Conservation (phyloP, 2,329 filamentous ascomycete species). For the Podosphaera fusca region DNA sequence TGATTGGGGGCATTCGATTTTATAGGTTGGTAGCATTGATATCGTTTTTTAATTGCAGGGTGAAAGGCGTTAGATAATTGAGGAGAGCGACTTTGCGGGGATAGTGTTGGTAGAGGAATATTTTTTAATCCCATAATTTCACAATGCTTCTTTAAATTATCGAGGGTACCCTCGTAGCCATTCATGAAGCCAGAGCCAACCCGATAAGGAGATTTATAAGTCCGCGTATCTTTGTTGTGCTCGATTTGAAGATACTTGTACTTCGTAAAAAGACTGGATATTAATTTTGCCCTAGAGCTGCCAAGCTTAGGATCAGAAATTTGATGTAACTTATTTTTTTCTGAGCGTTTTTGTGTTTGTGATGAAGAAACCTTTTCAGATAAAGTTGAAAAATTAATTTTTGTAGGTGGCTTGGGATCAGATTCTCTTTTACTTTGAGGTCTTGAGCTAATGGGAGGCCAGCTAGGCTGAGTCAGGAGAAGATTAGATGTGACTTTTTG, state of each 20-base stretch:
- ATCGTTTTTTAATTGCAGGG: not conserved
- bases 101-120: not conserved
- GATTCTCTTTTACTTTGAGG: not conserved
- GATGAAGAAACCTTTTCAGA: not conserved
- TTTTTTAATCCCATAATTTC: not conserved
- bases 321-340: not conserved
- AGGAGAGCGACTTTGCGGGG: not conserved
- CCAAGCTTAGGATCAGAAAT: not conserved
- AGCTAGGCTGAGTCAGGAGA: not conserved
- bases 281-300: constrained; percentile 5
- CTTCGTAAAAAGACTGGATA: constrained; percentile 14
- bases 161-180: constrained; percentile 26
- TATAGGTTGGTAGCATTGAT: not conserved
- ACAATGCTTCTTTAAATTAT: constrained; percentile 10
- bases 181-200: constrained; percentile 34
- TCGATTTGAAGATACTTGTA: constrained; percentile 33
- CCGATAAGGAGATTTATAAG: constrained; percentile 36
- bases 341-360: not conserved
- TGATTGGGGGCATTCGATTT: not conserved
- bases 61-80: not conserved
- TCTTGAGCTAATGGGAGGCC: not conserved
- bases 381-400: not conserved
- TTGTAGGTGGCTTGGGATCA: not conserved
- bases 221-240: constrained; percentile 31
- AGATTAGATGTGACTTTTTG: not conserved